Evolutionary conservation across 176 grass and related monocot genomes (phyloP).

Genomic region (Aegilops umbellulata): DNA sequence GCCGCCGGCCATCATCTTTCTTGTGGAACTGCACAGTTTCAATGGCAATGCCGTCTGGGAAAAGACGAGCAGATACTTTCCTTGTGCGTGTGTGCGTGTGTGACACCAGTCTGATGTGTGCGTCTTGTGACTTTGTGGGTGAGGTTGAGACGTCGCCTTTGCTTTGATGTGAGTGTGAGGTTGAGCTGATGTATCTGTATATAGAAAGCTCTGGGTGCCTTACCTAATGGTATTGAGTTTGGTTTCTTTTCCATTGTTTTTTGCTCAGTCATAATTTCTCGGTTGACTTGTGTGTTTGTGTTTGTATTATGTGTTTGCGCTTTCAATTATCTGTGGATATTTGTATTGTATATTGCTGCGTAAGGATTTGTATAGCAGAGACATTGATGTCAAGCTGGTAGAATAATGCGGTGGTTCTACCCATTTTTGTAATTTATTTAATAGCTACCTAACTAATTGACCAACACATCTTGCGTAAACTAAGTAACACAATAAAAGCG

Average conservation of each 20-base stretch:
- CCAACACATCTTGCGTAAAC: neutral
- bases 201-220: conserved; percentile 59
- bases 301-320: neutral
- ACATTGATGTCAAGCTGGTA: neutral
- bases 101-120: neutral
- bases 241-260: neutral
- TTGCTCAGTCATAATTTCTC: neutral
- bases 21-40: neutral
- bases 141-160: conserved; percentile 50
- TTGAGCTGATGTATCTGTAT: conserved; percentile 42
- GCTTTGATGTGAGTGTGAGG: conserved; percentile 53
- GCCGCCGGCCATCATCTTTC: neutral
- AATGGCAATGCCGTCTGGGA: neutral
- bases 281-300: neutral
- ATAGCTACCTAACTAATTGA: neutral
- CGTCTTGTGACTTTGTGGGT: conserved; percentile 23
- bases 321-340: neutral
- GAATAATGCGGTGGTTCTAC: neutral
- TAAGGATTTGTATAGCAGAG: neutral
- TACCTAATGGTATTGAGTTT: conserved; percentile 39
- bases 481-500: neutral
- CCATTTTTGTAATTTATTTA: neutral
- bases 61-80: conserved; percentile 5
- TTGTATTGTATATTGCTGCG: neutral
- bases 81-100: conserved; percentile 13